A percentile compares a stretch with the other conserved stretches of the same genome.
These are phyloP conservation scores for Cladosporium sp. DNA, from an alignment of 2,329 filamentous ascomycete genomes.

Conservation along the genomic window DNA sequence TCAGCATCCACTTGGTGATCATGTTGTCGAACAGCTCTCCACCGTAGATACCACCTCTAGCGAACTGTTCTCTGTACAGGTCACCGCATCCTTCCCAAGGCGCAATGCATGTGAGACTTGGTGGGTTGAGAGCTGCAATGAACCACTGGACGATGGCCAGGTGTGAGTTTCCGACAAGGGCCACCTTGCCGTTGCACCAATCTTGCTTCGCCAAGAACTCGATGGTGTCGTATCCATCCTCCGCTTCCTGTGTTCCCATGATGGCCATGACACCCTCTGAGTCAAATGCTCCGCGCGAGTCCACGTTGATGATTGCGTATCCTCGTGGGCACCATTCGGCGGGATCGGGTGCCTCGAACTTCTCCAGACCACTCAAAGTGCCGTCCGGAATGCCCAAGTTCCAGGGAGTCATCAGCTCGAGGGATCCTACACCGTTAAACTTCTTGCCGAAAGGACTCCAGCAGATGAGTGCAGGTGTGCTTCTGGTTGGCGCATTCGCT, in stretches of 20 bases:
- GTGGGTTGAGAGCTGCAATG: slow-evolving; percentile 45
- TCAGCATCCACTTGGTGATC: slow-evolving; percentile 22
- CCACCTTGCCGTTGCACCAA: slow-evolving; percentile 45
- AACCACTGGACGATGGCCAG: slow-evolving; percentile 29
- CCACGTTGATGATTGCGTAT: slow-evolving; percentile 37
- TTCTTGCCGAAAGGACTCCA: slow-evolving; percentile 17
- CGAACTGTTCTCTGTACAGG: slow-evolving; percentile 37
- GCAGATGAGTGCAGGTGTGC: slow-evolving; percentile 5
- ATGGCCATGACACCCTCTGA: slow-evolving; percentile 39
- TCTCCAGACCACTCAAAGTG: slow-evolving; percentile 10
- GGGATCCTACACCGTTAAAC: slow-evolving; percentile 1
- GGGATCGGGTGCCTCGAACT: slow-evolving; percentile 41
- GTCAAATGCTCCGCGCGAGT: slow-evolving; percentile 34
- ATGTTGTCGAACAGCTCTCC: slow-evolving; percentile 20
- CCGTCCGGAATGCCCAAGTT: not conserved
- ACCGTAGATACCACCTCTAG: slow-evolving; percentile 4
- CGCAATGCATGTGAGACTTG: slow-evolving; percentile 45
- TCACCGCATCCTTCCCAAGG: slow-evolving; percentile 52
- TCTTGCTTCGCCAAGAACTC: slow-evolving; percentile 39
- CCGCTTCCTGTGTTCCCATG: slow-evolving; percentile 40
- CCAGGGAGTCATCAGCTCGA: slow-evolving; percentile 10
- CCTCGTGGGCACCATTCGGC: slow-evolving; percentile 34
- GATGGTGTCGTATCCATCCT: slow-evolving; percentile 45
- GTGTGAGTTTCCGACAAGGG: slow-evolving; percentile 43
- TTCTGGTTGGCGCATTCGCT: not conserved